Conservation (phyloP, 1,139 yeast species). For the Scheffersomyces cryptocercus region DNA sequence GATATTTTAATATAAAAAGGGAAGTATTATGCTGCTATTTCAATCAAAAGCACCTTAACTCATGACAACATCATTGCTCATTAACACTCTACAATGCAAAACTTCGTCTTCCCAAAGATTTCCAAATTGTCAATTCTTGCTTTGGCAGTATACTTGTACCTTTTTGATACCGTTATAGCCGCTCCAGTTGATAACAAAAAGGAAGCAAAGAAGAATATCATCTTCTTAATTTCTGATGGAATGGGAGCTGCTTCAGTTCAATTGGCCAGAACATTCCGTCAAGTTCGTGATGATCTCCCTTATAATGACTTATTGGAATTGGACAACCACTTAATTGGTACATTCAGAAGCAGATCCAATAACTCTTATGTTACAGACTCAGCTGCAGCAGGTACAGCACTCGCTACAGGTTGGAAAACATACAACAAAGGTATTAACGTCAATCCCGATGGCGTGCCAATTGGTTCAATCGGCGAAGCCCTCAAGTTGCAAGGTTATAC, state of each 20-base stretch:
- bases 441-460: slow-evolving; percentile 57
- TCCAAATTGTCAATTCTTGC: slow-evolving; percentile 1
- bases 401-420: slow-evolving; percentile 73
- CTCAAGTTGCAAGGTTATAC: slow-evolving; percentile 72
- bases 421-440: slow-evolving; percentile 88
- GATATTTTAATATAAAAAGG: no score
- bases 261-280: slow-evolving; percentile 70
- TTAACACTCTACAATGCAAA: background rate
- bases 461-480: slow-evolving; percentile 84
- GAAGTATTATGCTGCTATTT: background rate
- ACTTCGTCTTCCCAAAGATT: slow-evolving; percentile 2
- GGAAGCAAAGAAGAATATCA: slow-evolving; percentile 54
- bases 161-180: background rate
- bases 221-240: slow-evolving; percentile 89
- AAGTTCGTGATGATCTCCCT: slow-evolving; percentile 51
- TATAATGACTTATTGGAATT: slow-evolving; percentile 55
- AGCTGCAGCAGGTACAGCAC: slow-evolving; percentile 95
- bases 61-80: no score
- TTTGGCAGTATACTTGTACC: slow-evolving; percentile 3
- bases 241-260: slow-evolving; percentile 87
- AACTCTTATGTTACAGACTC: slow-evolving; percentile 79
- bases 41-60: background rate
- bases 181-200: slow-evolving; percentile 1
- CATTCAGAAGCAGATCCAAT: slow-evolving; percentile 75
- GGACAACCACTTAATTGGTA: slow-evolving; percentile 71